These are phyloP conservation scores for Somion occarium DNA, from an alignment of 1,284 basidiomycete species.

Conservation along the genomic window DNA sequence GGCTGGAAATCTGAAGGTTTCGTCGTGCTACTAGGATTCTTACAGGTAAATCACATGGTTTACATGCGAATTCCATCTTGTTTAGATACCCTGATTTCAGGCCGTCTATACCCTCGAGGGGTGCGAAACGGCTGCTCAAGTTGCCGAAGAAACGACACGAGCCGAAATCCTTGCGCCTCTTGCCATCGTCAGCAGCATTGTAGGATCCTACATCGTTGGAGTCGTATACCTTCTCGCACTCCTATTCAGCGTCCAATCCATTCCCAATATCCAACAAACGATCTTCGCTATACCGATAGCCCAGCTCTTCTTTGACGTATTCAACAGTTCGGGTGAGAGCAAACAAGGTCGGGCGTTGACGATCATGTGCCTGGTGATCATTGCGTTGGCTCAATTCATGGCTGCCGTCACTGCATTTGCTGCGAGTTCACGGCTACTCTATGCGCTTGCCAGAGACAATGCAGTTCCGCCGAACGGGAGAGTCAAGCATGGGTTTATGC, in stretches of 20 bases:
- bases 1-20: conserved; percentile 51
- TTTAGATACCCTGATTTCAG: conserved; percentile 17
- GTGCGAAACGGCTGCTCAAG: conserved; percentile 59
- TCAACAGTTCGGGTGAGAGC: conserved; percentile 13
- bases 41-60: conserved; percentile 40
- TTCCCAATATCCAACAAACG: conserved; percentile 43
- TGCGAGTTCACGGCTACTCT: conserved; percentile 52
- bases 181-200: conserved; percentile 50
- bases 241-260: conserved; percentile 54
- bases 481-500: conserved; percentile 39
- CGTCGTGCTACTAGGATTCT: conserved; percentile 55
- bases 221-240: conserved; percentile 56
- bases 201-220: conserved; percentile 59
- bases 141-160: conserved; percentile 54
- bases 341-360: conserved; percentile 38
- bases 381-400: conserved; percentile 49
- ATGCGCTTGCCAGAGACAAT: conserved; percentile 52
- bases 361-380: conserved; percentile 47
- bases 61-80: background rate
- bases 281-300: conserved; percentile 53
- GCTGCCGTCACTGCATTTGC: conserved; percentile 59
- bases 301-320: conserved; percentile 53
- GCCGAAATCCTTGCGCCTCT: conserved; percentile 54
- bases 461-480: conserved; percentile 32
- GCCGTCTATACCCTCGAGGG: conserved; percentile 62